phyloP scores from a whole-genome alignment of 345 rosid genomes.

The Linum lewisii region DNA sequence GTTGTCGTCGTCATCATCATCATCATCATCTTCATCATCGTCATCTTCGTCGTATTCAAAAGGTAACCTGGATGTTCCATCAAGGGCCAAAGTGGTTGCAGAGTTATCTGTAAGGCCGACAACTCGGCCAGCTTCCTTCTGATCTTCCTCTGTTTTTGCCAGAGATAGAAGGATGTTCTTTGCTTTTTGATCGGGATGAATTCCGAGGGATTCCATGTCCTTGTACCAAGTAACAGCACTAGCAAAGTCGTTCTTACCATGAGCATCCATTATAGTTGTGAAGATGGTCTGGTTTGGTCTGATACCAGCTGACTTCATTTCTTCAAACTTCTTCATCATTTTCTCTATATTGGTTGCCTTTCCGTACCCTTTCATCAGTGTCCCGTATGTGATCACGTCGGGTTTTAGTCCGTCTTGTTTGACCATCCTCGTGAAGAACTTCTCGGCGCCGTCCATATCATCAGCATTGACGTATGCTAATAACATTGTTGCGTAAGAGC shows the following conservation, averaged over 20 bases:
- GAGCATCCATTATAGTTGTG: slow-evolving; percentile 82
- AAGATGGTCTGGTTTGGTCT: slow-evolving; percentile 74
- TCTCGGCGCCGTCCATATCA: slow-evolving; percentile 93
- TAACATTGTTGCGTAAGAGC: slow-evolving; percentile 88
- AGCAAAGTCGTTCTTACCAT: slow-evolving; percentile 75
- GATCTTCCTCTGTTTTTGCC: slow-evolving; percentile 60
- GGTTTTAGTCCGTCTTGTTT: slow-evolving; percentile 63
- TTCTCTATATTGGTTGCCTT: slow-evolving; percentile 57
- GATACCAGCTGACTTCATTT: slow-evolving; percentile 48
- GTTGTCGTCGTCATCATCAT: neutral
- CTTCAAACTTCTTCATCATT: slow-evolving; percentile 63
- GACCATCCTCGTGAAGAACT: slow-evolving; percentile 63
- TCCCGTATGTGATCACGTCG: slow-evolving; percentile 68
- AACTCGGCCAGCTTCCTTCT: slow-evolving; percentile 50
- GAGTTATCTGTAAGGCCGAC: slow-evolving; percentile 27
- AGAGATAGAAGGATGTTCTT: slow-evolving; percentile 73
- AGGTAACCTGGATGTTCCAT: slow-evolving; percentile 17
- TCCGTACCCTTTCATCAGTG: slow-evolving; percentile 79
- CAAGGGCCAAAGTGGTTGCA: slow-evolving; percentile 15
- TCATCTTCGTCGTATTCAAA: slow-evolving; percentile 30
- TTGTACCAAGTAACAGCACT: slow-evolving; percentile 78
- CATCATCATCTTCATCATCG: slow-evolving; percentile 7
- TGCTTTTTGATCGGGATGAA: slow-evolving; percentile 77
- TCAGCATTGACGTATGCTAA: slow-evolving; percentile 83
- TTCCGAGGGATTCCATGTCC: slow-evolving; percentile 67